Conservation (phyloP, 306 rosid genomes). For the cucumber (Cucumis sativus) region DNA sequence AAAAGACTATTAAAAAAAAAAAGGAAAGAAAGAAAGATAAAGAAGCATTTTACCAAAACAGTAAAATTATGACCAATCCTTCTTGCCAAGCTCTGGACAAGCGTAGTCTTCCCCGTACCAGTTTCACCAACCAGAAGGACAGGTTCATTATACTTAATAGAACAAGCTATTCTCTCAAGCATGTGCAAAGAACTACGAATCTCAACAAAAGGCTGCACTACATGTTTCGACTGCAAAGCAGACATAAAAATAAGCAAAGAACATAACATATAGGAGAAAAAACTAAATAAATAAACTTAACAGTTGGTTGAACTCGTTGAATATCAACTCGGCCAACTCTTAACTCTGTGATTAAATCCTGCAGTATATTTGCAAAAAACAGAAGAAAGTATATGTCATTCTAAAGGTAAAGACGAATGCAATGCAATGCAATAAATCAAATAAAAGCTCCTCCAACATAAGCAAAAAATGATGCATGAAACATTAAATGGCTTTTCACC, state of each 20-base stretch:
- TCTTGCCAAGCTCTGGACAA: slow-evolving; percentile 77
- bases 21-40: neutral
- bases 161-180: slow-evolving; percentile 71
- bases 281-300: slow-evolving; percentile 18
- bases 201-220: slow-evolving; percentile 51
- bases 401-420: neutral
- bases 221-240: slow-evolving; percentile 32
- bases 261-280: slow-evolving; percentile 14
- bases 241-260: neutral
- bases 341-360: slow-evolving; percentile 42
- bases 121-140: slow-evolving; percentile 98
- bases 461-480: neutral
- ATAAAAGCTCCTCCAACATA: neutral
- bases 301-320: slow-evolving; percentile 27
- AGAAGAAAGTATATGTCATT: neutral
- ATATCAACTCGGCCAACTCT: slow-evolving; percentile 70
- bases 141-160: slow-evolving; percentile 78
- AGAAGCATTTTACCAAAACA: slow-evolving; percentile 54
- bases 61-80: slow-evolving; percentile 82
- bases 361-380: slow-evolving; percentile 21
- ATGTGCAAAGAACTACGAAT: slow-evolving; percentile 61
- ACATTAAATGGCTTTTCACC: slow-evolving; percentile 21
- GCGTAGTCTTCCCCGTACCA: slow-evolving; percentile 96
- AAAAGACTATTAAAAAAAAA: neutral
- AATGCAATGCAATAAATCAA: neutral